Percentiles rank a stretch among this genome's conserved stretches.
These are phyloP conservation scores for Tetrapisispora phaffii DNA, from an alignment of 805 yeast species.

Conservation along the genomic window DNA sequence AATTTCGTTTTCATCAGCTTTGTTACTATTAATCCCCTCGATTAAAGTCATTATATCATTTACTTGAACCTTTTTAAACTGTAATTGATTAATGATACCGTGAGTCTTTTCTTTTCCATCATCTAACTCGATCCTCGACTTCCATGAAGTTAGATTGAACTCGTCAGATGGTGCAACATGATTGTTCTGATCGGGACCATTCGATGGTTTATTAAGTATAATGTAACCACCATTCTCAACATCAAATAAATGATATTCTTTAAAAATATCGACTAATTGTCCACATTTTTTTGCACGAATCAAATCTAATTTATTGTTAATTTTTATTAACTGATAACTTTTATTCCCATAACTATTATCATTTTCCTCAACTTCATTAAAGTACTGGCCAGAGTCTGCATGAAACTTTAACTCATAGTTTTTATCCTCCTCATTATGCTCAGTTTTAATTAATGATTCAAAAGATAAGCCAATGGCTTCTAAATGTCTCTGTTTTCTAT, in stretches of 20 bases:
- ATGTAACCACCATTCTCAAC: background rate
- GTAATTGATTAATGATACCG: background rate
- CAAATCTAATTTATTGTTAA: conserved; percentile 8
- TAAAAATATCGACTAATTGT: conserved; percentile 14
- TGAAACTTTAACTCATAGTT: background rate
- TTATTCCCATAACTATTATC: conserved; percentile 21
- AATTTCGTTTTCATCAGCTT: conserved; percentile 5
- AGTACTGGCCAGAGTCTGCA: background rate
- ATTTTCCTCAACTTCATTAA: background rate
- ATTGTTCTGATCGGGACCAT: background rate
- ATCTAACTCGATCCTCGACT: background rate
- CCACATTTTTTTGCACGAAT: conserved; percentile 12
- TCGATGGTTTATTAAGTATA: background rate
- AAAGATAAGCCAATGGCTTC: background rate
- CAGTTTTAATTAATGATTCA: background rate
- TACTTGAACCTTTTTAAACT: conserved; percentile 8
- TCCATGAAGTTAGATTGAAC: background rate
- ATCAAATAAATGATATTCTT: conserved; percentile 9
- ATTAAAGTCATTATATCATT: conserved; percentile 5
- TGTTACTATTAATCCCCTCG: background rate
- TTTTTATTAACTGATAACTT: conserved; percentile 16
- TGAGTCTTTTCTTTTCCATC: background rate
- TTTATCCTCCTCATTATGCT: background rate
- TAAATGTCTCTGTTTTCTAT: conserved; percentile 1
- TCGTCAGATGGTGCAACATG: background rate